Percentiles rank a stretch among this genome's conserved stretches.
Conservation (phyloP, 495 filamentous ascomycete species). For the Penicillium coffeae region DNA sequence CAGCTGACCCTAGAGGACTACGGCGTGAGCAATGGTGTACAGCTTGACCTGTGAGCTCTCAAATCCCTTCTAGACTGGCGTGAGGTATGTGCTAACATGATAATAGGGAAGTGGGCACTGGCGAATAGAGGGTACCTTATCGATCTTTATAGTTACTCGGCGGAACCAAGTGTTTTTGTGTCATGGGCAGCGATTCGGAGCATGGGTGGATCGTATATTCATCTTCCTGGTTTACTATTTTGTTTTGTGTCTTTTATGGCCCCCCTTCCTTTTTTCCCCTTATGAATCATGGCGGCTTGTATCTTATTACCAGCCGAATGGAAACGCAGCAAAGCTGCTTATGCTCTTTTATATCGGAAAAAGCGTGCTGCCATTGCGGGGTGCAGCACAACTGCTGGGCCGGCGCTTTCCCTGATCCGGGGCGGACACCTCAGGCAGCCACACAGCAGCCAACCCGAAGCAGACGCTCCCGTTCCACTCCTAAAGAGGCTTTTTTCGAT, state of each 20-base stretch:
- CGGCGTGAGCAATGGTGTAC: slow-evolving; percentile 82
- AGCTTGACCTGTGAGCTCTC: slow-evolving; percentile 67
- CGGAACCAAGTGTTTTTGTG: not conserved
- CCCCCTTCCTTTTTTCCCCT: slow-evolving; percentile 33
- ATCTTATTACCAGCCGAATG: not conserved
- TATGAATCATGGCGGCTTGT: not conserved
- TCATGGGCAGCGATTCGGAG: slow-evolving; percentile 37
- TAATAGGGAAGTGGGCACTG: slow-evolving; percentile 66
- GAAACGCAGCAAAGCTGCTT: slow-evolving; percentile 4
- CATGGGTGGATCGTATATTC: slow-evolving; percentile 29
- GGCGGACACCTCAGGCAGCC: slow-evolving; percentile 16
- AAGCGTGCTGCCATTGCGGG: slow-evolving; percentile 11
- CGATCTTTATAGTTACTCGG: not conserved
- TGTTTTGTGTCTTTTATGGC: not conserved
- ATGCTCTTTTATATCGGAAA: too few relatives aligned
- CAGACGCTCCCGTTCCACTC: slow-evolving; percentile 26
- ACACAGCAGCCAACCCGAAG: slow-evolving; percentile 17
- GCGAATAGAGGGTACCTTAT: slow-evolving; percentile 52
- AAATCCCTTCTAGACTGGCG: not conserved
- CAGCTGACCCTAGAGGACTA: slow-evolving; percentile 82
- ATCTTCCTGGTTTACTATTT: slow-evolving; percentile 1
- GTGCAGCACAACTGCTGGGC: slow-evolving; percentile 1
- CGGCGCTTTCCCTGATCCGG: slow-evolving; percentile 32
- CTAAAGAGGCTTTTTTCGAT: slow-evolving; percentile 34
- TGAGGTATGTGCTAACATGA: slow-evolving; percentile 20